phyloP scores from a whole-genome alignment of 805 yeast genomes.

The Cyberlindnera petersonii region DNA sequence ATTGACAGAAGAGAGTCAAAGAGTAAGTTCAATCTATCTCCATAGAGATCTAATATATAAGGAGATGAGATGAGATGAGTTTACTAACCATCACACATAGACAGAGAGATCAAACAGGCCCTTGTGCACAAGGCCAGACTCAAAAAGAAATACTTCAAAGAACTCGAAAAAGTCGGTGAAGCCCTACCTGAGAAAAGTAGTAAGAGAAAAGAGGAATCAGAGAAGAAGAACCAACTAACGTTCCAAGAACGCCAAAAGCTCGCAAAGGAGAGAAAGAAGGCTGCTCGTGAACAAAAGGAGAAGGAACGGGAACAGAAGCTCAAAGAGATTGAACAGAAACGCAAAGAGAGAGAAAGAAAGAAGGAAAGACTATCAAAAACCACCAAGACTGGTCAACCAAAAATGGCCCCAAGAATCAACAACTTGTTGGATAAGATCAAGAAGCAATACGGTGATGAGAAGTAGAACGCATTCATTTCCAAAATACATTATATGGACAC shows the following conservation, averaged over 20 bases:
- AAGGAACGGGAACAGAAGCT: slow-evolving; percentile 40
- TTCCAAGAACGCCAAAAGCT: slow-evolving; percentile 34
- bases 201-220: slow-evolving; percentile 20
- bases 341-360: slow-evolving; percentile 39
- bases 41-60: background rate
- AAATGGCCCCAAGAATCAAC: slow-evolving; percentile 85
- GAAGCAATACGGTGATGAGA: slow-evolving; percentile 32
- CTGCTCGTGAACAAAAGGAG: slow-evolving; percentile 29
- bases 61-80: no score
- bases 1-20: slow-evolving; percentile 25
- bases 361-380: slow-evolving; percentile 44
- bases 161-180: slow-evolving; percentile 69
- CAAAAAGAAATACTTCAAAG: slow-evolving; percentile 75
- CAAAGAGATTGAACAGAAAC: slow-evolving; percentile 37
- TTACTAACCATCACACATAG: slow-evolving; percentile 16
- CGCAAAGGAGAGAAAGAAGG: slow-evolving; percentile 34
- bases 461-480: no score
- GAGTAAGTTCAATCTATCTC: slow-evolving; percentile 9
- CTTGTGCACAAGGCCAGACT: slow-evolving; percentile 77
- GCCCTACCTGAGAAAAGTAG: slow-evolving; percentile 42
- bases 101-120: slow-evolving; percentile 71
- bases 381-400: slow-evolving; percentile 80
- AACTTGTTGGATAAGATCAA: slow-evolving; percentile 74
- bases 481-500: slow-evolving; percentile 8
- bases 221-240: slow-evolving; percentile 26